phyloP scores from a whole-genome alignment of 1,284 basidiomycete species.

The Cryptococcus sp. region DNA sequence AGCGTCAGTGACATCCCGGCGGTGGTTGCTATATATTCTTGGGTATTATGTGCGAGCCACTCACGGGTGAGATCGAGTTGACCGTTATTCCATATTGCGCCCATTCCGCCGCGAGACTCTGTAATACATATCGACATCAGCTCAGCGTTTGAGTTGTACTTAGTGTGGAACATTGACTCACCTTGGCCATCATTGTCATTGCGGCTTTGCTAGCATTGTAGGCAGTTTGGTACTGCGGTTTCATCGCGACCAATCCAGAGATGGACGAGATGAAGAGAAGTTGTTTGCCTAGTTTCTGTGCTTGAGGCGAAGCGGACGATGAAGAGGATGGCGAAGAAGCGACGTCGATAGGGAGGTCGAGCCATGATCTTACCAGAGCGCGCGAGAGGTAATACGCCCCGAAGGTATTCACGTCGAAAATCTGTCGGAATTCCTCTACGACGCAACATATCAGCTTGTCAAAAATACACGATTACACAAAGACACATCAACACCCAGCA shows the following conservation, averaged over 20 bases:
- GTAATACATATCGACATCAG: not conserved
- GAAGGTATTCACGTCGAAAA: slow-evolving; percentile 49
- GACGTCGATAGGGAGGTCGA: slow-evolving; percentile 29
- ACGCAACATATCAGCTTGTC: too few species aligned
- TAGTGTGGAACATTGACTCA: slow-evolving; percentile 9
- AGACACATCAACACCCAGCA: too few species aligned
- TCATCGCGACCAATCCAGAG: slow-evolving; percentile 50
- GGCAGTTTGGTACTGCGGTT: slow-evolving; percentile 48
- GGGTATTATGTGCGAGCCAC: slow-evolving; percentile 1
- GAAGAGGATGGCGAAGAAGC: not conserved
- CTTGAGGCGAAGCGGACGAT: slow-evolving; percentile 7
- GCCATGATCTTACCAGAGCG: slow-evolving; percentile 44
- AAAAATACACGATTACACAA: too few species aligned
- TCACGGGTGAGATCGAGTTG: slow-evolving; percentile 50
- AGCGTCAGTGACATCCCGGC: not conserved
- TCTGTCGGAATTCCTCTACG: slow-evolving; percentile 39
- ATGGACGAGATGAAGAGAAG: slow-evolving; percentile 53
- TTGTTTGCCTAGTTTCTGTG: slow-evolving; percentile 41
- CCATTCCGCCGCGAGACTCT: slow-evolving; percentile 53
- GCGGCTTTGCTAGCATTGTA: slow-evolving; percentile 53
- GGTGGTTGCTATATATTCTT: not conserved
- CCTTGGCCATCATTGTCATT: slow-evolving; percentile 49
- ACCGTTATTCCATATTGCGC: slow-evolving; percentile 46
- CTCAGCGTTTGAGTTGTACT: not conserved
- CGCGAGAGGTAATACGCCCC: slow-evolving; percentile 48